These are phyloP conservation scores for Pseudopyrenochaeta lycopersici DNA, from an alignment of 2,329 filamentous ascomycete species.

Conservation along the genomic window DNA sequence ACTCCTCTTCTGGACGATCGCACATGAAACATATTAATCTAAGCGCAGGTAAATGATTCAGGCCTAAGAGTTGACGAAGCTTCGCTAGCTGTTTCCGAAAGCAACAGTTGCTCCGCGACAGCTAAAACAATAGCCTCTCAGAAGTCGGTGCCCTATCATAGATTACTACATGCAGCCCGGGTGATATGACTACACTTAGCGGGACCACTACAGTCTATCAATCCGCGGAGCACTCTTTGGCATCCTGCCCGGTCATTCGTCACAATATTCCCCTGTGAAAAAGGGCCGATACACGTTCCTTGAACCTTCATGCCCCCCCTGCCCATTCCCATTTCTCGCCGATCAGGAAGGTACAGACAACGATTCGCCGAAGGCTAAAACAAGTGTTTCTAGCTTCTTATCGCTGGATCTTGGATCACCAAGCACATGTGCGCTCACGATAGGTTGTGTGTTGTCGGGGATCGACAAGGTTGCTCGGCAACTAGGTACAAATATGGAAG, in stretches of 20 bases:
- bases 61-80: not conserved
- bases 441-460: constrained; percentile 28
- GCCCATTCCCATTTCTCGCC: constrained; percentile 7
- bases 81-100: constrained; percentile 18
- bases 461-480: constrained; percentile 26
- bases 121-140: not conserved
- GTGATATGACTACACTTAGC: not conserved
- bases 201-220: constrained; percentile 4
- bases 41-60: not conserved
- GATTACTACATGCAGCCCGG: not conserved
- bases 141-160: constrained; percentile 8
- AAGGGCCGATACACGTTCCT: constrained; percentile 5
- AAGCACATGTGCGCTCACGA: constrained; percentile 32
- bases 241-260: constrained; percentile 21
- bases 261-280: not conserved
- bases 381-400: constrained; percentile 28
- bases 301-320: constrained; percentile 11
- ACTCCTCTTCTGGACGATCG: constrained; percentile 17
- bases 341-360: constrained; percentile 34
- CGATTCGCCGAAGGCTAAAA: constrained; percentile 17
- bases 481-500: constrained; percentile 24
- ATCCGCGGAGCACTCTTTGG: constrained; percentile 18
- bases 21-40: constrained; percentile 22
- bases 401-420: constrained; percentile 19
- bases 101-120: constrained; percentile 18